A percentile compares a stretch with the other conserved stretches of the same genome.
Evolutionary conservation across 73 alveolate species (phyloP).

Genomic region (Paraurostyla sp.): DNA sequence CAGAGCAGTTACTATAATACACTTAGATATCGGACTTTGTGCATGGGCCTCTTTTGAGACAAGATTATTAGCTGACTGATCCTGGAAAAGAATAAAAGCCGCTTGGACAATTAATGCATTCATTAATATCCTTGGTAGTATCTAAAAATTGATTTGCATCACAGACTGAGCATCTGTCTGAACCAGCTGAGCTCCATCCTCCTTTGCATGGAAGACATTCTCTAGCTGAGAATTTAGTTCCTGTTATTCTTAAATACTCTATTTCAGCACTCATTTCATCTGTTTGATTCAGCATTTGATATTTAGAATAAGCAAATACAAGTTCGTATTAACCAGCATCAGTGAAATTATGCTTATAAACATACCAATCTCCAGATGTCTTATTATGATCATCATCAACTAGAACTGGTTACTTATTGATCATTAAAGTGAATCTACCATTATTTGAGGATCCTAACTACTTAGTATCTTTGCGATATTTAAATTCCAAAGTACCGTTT

Average conservation of each 20-base stretch:
- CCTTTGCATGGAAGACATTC: constrained; percentile 1
- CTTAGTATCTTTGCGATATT: background rate
- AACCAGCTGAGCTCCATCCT: background rate
- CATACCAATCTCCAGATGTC: background rate
- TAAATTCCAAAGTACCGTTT: constrained; percentile 8
- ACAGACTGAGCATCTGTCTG: background rate
- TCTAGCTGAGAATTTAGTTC: constrained; percentile 14
- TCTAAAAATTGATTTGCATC: constrained; percentile 2
- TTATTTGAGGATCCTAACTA: background rate
- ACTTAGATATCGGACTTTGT: background rate
- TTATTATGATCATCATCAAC: background rate
- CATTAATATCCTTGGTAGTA: background rate
- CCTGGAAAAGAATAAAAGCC: constrained; percentile 2
- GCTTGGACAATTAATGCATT: background rate
- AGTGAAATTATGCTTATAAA: background rate
- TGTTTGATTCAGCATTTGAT: background rate
- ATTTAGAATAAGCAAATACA: background rate
- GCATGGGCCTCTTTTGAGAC: background rate
- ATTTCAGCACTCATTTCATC: background rate
- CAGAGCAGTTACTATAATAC: background rate
- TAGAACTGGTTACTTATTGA: background rate
- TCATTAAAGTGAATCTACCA: background rate
- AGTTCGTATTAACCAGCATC: background rate
- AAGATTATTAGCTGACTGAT: background rate
- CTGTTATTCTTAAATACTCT: background rate